These are phyloP conservation scores for Colletotrichum caudatum DNA, from an alignment of 2,329 filamentous ascomycete species.

Conservation along the genomic window DNA sequence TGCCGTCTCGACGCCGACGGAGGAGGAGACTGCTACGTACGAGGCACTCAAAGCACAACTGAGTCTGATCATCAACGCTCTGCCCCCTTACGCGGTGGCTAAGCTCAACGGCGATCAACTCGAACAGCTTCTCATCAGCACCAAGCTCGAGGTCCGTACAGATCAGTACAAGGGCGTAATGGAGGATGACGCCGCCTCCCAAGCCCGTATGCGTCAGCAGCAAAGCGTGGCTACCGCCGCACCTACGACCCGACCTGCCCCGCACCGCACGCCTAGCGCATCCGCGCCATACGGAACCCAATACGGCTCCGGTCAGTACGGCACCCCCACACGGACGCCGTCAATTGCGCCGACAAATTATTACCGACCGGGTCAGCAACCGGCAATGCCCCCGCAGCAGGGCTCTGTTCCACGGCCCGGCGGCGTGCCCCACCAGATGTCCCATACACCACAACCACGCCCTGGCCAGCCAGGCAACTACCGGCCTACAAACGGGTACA, in stretches of 20 bases:
- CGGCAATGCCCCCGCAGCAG: constrained; percentile 56
- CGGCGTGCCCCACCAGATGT: constrained; percentile 42
- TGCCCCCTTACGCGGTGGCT: constrained; percentile 88
- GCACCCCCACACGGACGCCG: constrained; percentile 60
- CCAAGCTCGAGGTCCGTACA: constrained; percentile 78
- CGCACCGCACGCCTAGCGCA: constrained; percentile 54
- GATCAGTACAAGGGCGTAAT: constrained; percentile 82
- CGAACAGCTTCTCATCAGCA: constrained; percentile 85
- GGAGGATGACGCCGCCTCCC: constrained; percentile 79
- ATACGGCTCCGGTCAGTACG: constrained; percentile 60
- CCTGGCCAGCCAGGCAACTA: constrained; percentile 54
- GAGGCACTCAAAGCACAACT: constrained; percentile 81
- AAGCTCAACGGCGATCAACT: constrained; percentile 88
- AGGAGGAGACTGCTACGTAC: constrained; percentile 73
- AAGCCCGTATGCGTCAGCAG: constrained; percentile 61
- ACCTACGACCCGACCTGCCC: constrained; percentile 48
- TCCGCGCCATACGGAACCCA: constrained; percentile 58
- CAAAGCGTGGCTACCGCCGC: constrained; percentile 47
- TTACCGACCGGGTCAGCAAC: constrained; percentile 57
- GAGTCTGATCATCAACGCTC: constrained; percentile 75
- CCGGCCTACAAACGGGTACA: constrained; percentile 62
- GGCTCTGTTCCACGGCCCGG: constrained; percentile 47
- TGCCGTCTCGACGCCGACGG: constrained; percentile 74
- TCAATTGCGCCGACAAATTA: constrained; percentile 58
- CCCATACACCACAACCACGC: constrained; percentile 50